Evolutionary conservation across 2,329 filamentous ascomycete species (phyloP).

Genomic region (Lachnellula suecica): DNA sequence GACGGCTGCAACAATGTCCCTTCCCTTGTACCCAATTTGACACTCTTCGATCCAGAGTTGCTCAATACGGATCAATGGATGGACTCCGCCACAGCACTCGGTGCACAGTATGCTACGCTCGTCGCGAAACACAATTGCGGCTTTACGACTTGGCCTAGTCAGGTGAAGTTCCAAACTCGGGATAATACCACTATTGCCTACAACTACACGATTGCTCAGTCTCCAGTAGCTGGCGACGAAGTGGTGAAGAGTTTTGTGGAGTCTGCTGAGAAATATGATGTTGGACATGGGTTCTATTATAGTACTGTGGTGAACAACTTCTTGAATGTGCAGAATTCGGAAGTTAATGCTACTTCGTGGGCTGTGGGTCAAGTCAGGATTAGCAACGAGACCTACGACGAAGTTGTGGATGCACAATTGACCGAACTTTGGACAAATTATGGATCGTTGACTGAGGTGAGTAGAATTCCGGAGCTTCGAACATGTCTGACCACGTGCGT

Average conservation of each 20-base stretch:
- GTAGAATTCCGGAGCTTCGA: neutral
- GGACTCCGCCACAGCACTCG: conserved; percentile 26
- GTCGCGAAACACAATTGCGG: conserved; percentile 35
- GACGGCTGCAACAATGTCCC: conserved; percentile 31
- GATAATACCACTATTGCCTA: conserved; percentile 27
- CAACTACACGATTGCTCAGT: conserved; percentile 30
- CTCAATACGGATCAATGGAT: conserved; percentile 32
- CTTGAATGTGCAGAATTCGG: conserved; percentile 26
- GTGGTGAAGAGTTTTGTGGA: conserved; percentile 26
- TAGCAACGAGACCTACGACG: conserved; percentile 25
- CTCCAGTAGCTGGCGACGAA: conserved; percentile 11
- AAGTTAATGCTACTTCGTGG: conserved; percentile 18
- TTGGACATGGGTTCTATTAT: conserved; percentile 33
- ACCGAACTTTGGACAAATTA: conserved; percentile 27
- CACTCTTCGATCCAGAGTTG: conserved; percentile 21
- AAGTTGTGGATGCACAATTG: conserved; percentile 26
- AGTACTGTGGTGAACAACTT: conserved; percentile 34
- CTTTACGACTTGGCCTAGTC: conserved; percentile 31
- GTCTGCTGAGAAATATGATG: conserved; percentile 25
- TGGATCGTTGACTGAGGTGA: conserved; percentile 25
- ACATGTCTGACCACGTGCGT: neutral
- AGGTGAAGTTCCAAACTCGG: conserved; percentile 25
- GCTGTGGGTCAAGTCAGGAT: conserved; percentile 23
- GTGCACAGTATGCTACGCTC: conserved; percentile 32
- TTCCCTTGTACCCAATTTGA: conserved; percentile 22